Evolutionary conservation across 306 rosid species (phyloP), one percentile per base, ranked within the genome.

Genomic region (Fagus sylvatica): DNA sequence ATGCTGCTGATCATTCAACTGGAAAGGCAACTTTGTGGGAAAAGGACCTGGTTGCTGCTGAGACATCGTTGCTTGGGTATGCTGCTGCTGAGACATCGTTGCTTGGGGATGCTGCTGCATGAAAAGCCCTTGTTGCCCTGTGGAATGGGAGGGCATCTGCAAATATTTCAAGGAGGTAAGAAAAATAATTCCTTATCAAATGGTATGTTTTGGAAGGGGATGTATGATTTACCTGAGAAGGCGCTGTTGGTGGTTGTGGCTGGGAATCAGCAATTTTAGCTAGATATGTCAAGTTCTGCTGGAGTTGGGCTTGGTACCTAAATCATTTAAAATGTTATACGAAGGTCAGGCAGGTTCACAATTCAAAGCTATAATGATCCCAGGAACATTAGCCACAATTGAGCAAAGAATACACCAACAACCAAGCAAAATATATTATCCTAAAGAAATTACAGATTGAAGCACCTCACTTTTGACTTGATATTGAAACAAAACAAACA

Each of bases 291-390:
- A 89, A 82, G 88, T 89, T 89, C n/a, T 81, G 59, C 84, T 87
- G 89, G 79, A 89, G 93, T 82, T 42, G 78, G 53, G 82, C 84
- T 76, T 81, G 85, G 69, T n/a, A 80, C 65, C 93, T 89, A 79
- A 46, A 53, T 51, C 66, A 74, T 34, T 56, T 36, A 34, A 80
- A 59, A 53, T 39, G 36, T 71, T 51, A 67, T 61, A 53, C 39
- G 48, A 40, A 54, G 73, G 56, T 34, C 13, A 48, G 51, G 39
- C 69, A 16, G 3, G 68, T 61, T 79, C 16, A 69, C 36, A 49
- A 7, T 59, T 36, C 41, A 54, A 55, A 32, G 69, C 48, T 5
- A 6, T 53, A 48, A 36, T 57, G 37, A 30, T 40, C 54, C 77
- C 37, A 36, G 60, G 36, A 56, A 46, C 16, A 60, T 49, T 57